These are phyloP conservation scores for Pseudonitzschia multistriata DNA, from an alignment of 108 stramenopile genomes.

Conservation along the genomic window DNA sequence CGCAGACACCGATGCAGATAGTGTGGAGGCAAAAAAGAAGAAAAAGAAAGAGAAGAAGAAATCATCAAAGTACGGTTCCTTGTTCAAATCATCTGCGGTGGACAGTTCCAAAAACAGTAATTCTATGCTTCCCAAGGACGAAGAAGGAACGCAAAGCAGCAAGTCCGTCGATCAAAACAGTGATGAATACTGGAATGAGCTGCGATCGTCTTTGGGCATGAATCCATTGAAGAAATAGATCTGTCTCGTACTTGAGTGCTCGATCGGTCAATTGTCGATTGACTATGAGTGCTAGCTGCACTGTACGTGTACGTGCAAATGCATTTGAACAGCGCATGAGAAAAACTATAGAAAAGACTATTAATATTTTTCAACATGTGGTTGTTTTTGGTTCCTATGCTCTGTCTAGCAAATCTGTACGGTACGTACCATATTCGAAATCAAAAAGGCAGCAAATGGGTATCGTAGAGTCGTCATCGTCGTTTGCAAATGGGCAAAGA, in stretches of 20 bases:
- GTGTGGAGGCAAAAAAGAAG: constrained; percentile 10
- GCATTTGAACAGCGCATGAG: no score
- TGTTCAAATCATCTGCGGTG: constrained; percentile 52
- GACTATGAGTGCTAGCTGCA: no score
- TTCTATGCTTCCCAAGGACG: not conserved
- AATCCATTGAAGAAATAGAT: constrained; percentile 60
- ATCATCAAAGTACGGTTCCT: constrained; percentile 54
- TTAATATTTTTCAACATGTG: no score
- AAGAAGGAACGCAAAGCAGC: constrained; percentile 8
- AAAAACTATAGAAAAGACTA: no score
- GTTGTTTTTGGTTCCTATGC: no score
- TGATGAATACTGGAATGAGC: constrained; percentile 82
- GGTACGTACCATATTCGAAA: no score
- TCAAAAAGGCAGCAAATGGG: no score
- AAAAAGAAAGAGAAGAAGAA: constrained; percentile 36
- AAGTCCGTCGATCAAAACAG: constrained; percentile 13
- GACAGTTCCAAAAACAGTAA: constrained; percentile 3
- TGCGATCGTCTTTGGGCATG: constrained; percentile 78
- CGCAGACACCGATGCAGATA: constrained; percentile 13
- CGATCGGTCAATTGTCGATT: no score
- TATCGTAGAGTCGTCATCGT: no score
- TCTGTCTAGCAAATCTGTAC: no score
- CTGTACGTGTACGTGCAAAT: no score
- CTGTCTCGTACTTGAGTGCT: not conserved
- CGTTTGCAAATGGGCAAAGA: no score